Percentiles rank a stretch among this genome's conserved stretches.
Conservation (phyloP, 2,329 filamentous ascomycete genomes). For the Septoria petroselini region DNA sequence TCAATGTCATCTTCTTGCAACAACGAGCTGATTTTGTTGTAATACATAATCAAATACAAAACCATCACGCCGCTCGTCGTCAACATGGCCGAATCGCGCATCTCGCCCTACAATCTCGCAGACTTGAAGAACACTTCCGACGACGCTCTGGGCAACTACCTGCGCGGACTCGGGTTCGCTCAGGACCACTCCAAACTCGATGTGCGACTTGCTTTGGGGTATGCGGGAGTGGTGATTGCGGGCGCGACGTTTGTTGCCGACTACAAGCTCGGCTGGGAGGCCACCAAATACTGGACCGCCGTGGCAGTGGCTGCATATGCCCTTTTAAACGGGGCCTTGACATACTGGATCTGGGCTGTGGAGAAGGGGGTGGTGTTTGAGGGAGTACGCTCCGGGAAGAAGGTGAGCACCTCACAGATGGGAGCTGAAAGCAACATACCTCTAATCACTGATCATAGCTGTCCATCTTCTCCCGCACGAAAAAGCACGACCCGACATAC, state of each 20-base stretch:
- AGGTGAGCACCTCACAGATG: constrained; percentile 55
- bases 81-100: constrained; percentile 36
- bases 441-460: constrained; percentile 55
- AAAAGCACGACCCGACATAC: constrained; percentile 81
- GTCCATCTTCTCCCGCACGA: constrained; percentile 66
- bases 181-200: constrained; percentile 80
- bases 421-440: too few species aligned
- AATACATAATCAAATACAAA: too few species aligned
- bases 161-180: constrained; percentile 79
- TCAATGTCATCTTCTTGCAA: too few species aligned
- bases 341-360: constrained; percentile 78
- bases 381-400: constrained; percentile 66
- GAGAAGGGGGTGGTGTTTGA: constrained; percentile 81
- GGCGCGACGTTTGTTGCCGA: constrained; percentile 86
- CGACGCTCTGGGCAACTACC: constrained; percentile 89
- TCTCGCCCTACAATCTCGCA: constrained; percentile 46
- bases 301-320: constrained; percentile 77
- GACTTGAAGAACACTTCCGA: constrained; percentile 97
- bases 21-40: too few species aligned
- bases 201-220: constrained; percentile 78
- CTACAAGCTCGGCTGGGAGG: constrained; percentile 85
- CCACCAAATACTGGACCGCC: constrained; percentile 76
- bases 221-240: constrained; percentile 73
- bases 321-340: constrained; percentile 71
- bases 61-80: too few species aligned